Evolutionary conservation across 2,329 filamentous ascomycete genomes (phyloP), one percentile per base, ranked within the genome.

Genomic region (Celoporthe dispersa): DNA sequence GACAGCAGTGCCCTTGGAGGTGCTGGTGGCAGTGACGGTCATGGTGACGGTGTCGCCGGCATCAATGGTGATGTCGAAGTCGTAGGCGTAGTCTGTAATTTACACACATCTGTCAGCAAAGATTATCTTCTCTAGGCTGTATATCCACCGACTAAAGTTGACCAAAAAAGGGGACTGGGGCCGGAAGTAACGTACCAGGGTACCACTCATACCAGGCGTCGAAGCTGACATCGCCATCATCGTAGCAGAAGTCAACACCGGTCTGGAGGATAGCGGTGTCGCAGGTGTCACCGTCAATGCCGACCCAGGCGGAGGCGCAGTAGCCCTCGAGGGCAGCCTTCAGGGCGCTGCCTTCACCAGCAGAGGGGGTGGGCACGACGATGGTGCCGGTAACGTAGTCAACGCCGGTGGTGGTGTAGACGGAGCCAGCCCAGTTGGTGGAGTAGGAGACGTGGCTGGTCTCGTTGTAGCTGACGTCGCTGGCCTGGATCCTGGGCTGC

Each of bases 181-280:
- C n/a, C n/a, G 11, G 72, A 83, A 75, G 37, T 75, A 79, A 85
- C 82, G 72, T 84, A 83, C 83, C 1, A 2, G 86, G 86, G 73
- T 84, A 87, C 86, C 86, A 89, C 76, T 89, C 87, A 74, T 86
- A 88, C 86, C 87, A 89, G 28, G 86, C 84, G 68, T 85, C 83
- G 74, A 84, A 89, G 8, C 76, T 80, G 3, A 83, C 80, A 0
- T 75, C 71, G 28, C 77, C 77, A n/a, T 80, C 78, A n/a, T 82
- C 75, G 57, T 84, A 78, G 66, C 83, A 84, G 76, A 87, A 87
- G 77, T 89, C 87, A 48, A 90, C 78, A 41, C 87, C 87, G 1
- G 86, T 85, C 76, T 89, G 87, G 6, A 89, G 78, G 67, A 89
- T 88, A 9, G 86, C 85, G 2, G 79, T 80, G 25, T 75, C 76